phyloP scores from a whole-genome alignment of 768 basidiomycete genomes.

The Clathrus columnatus region DNA sequence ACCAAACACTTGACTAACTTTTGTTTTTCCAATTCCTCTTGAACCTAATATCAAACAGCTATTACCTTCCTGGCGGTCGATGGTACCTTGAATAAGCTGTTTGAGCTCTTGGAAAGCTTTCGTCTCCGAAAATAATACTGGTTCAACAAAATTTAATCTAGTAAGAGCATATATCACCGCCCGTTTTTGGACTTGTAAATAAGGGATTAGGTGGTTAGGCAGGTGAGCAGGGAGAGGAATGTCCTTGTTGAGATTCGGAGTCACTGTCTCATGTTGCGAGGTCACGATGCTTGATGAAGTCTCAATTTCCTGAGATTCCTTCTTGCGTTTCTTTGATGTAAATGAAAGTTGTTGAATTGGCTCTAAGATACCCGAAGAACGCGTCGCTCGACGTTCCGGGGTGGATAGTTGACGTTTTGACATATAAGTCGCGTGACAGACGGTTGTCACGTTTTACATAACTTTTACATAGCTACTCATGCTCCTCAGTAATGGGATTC shows the following conservation, averaged over 20 bases:
- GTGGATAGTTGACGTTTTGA: neutral
- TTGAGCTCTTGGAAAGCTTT: constrained; percentile 48
- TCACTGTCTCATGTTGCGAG: constrained; percentile 16
- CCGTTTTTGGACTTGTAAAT: constrained; percentile 49
- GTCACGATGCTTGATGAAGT: neutral
- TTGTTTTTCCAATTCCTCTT: constrained; percentile 78
- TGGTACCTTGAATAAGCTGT: constrained; percentile 63
- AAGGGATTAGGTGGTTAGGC: constrained; percentile 35
- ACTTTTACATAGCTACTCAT: constrained; percentile 23
- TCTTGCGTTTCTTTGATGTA: constrained; percentile 3
- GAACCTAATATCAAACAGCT: constrained; percentile 86
- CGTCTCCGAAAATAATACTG: constrained; percentile 36
- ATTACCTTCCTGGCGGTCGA: constrained; percentile 81
- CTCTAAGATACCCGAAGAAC: neutral
- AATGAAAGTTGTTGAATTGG: neutral
- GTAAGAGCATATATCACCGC: constrained; percentile 42
- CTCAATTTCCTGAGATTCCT: neutral
- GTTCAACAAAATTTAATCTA: constrained; percentile 20
- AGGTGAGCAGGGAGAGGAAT: constrained; percentile 21
- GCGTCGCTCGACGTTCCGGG: neutral
- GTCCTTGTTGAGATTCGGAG: constrained; percentile 29
- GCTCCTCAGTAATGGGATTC: constrained; percentile 41
- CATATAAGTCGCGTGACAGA: neutral
- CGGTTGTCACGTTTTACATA: constrained; percentile 2
- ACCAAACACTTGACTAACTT: constrained; percentile 34